These are phyloP conservation scores for Melampsora americana DNA, from an alignment of 1,284 basidiomycete species.

Conservation along the genomic window DNA sequence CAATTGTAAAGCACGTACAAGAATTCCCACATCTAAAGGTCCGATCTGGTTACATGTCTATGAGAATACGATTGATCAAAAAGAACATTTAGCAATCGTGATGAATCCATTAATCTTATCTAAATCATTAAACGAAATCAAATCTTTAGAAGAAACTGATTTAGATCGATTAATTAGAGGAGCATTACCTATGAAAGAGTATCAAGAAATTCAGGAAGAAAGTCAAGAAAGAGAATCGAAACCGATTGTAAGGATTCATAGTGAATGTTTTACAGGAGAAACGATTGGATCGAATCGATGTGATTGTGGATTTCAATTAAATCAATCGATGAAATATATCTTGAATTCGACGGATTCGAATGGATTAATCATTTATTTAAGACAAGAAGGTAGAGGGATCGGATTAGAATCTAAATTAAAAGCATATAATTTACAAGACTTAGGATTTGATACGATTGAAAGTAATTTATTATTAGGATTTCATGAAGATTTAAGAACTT, in stretches of 20 bases:
- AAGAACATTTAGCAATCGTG: constrained; percentile 97
- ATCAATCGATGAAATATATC: constrained; percentile 91
- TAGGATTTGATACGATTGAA: constrained; percentile 96
- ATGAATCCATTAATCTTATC: constrained; percentile 74
- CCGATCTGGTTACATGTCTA: constrained; percentile 91
- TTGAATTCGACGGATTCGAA: constrained; percentile 66
- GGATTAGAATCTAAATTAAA: constrained; percentile 92
- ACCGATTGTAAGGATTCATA: constrained; percentile 91
- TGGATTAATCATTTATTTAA: constrained; percentile 93
- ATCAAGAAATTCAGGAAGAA: constrained; percentile 47
- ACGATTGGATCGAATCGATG: constrained; percentile 97
- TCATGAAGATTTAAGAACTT: constrained; percentile 86
- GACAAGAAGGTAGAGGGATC: constrained; percentile 98
- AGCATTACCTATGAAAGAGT: constrained; percentile 75
- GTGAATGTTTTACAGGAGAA: constrained; percentile 98
- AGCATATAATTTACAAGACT: constrained; percentile 96
- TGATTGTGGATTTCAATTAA: constrained; percentile 97
- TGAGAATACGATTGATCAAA: constrained; percentile 73
- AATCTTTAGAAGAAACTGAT: constrained; percentile 81
- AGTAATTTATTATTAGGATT: constrained; percentile 95
- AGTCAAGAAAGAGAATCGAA: constrained; percentile 53
- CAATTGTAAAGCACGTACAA: constrained; percentile 91
- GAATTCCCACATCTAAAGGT: constrained; percentile 94
- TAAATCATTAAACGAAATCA: constrained; percentile 74
- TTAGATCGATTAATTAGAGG: constrained; percentile 91